Evolutionary conservation across 2,329 filamentous ascomycete genomes (phyloP), one percentile per base, ranked within the genome.

Genomic region (Nannizziopsis barbatae): DNA sequence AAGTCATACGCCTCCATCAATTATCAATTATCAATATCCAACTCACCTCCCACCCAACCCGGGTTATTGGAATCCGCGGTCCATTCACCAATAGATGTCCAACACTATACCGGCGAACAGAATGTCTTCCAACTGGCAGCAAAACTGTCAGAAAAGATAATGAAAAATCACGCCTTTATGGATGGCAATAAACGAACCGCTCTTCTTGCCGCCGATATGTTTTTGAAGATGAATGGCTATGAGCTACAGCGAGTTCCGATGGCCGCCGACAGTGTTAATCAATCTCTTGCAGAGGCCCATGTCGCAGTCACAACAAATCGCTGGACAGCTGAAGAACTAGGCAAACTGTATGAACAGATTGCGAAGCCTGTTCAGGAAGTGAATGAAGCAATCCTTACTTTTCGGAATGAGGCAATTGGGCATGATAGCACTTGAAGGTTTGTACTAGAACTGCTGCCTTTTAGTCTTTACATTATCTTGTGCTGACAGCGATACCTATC

Each of bases 121-220:
- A 52, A 60, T 49, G 41, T 59, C 5, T 62, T 62, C 50, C 50
- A 54, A 35, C 56, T 63, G 44, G 59, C 60, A 43, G 58, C 55
- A 41, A 56, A 52, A 33, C 55, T 62, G 22, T 49, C 59, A 1
- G 55, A 59, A 40, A 60, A 60, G 43, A 60, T 62, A 30, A 60
- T 62, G 50, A 59, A 62, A 50, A 63, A 61, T 41, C 60, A 63
- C 50, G 56, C 59, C 35, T 63, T 54, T 49, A 47, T 53, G 42
- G 59, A 62, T 49, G 59, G 60, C 30, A 63, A 63, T 45, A 63
- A 64, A 51, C 54, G 59, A 15, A 61, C 57, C 35, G 60, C 57
- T 4, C 53, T 63, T 31, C 35, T 62, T 5, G 58, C 61, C 2
- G 61, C 57, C 27, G 57, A 61, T 43, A 59, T 62, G 55, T 62